Evolutionary conservation across 176 grass and related monocot species (phyloP).

Genomic region (Zoysia japonica): DNA sequence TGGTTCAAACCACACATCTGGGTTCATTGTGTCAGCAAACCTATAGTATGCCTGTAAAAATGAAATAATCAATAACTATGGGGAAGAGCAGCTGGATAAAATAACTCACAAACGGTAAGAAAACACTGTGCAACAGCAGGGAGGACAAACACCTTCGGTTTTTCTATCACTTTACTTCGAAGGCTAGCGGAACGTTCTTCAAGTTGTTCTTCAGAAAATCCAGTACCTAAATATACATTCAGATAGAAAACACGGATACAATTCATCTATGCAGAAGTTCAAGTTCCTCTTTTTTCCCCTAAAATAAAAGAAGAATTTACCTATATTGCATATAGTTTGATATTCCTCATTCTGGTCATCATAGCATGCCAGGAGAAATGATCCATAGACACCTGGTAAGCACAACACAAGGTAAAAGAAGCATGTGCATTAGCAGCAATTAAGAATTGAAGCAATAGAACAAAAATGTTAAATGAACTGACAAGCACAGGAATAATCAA

Average conservation of each 20-base stretch:
- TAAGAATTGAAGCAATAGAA: not conserved
- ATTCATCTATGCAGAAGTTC: not conserved
- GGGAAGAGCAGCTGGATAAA: not conserved
- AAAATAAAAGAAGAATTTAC: constrained; percentile 38
- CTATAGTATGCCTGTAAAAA: constrained; percentile 86
- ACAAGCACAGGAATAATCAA: not conserved
- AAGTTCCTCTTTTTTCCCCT: not conserved
- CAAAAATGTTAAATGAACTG: constrained; percentile 9
- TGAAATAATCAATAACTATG: not conserved
- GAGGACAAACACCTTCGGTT: constrained; percentile 77
- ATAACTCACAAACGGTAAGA: constrained; percentile 18
- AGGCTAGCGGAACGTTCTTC: constrained; percentile 86
- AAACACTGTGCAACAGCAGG: constrained; percentile 14
- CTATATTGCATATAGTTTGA: constrained; percentile 97
- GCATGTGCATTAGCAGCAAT: constrained; percentile 13
- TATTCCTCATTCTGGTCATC: constrained; percentile 97
- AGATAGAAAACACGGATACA: constrained; percentile 26
- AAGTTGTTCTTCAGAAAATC: constrained; percentile 96
- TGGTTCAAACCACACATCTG: constrained; percentile 98
- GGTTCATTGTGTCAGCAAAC: constrained; percentile 84
- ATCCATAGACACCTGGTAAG: constrained; percentile 85
- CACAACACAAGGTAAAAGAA: constrained; percentile 33
- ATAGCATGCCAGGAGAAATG: constrained; percentile 94
- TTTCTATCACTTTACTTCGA: constrained; percentile 86
- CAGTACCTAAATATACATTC: constrained; percentile 66